phyloP scores from a whole-genome alignment of 2,329 filamentous ascomycete genomes.

The Scedosporium boydii region DNA sequence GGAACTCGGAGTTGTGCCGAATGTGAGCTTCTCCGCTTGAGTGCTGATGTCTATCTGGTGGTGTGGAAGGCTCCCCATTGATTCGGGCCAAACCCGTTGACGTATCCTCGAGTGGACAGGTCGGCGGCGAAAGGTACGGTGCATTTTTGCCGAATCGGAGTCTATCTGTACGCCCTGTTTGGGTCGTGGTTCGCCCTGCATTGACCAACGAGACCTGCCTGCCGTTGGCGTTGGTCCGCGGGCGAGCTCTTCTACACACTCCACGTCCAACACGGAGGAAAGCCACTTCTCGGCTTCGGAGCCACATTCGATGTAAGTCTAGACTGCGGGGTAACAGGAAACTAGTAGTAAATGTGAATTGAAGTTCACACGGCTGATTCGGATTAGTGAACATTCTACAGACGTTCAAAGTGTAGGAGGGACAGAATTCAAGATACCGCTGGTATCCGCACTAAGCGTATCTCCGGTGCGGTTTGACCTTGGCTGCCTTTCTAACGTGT shows the following conservation, averaged over 20 bases:
- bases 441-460: background rate
- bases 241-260: background rate
- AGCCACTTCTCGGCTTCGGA: background rate
- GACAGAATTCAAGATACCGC: background rate
- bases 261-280: background rate
- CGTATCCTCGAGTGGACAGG: conserved; percentile 17
- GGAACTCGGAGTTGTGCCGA: conserved; percentile 18
- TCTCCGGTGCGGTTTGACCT: background rate
- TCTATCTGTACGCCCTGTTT: conserved; percentile 21
- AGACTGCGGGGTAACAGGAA: background rate
- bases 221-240: conserved; percentile 2
- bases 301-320: background rate
- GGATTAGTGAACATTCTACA: too few species aligned
- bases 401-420: too few species aligned
- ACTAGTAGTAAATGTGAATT: background rate
- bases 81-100: background rate
- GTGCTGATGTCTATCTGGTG: background rate
- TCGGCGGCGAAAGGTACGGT: conserved; percentile 36
- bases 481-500: background rate
- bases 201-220: conserved; percentile 9
- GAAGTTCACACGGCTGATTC: too few species aligned
- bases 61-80: background rate
- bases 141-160: conserved; percentile 27
- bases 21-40: conserved; percentile 11
- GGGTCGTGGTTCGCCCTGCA: conserved; percentile 8